Percentiles rank a stretch among this genome's conserved stretches.
phyloP scores from a whole-genome alignment of 2,329 filamentous ascomycete species.

The Botrytis fabae region DNA sequence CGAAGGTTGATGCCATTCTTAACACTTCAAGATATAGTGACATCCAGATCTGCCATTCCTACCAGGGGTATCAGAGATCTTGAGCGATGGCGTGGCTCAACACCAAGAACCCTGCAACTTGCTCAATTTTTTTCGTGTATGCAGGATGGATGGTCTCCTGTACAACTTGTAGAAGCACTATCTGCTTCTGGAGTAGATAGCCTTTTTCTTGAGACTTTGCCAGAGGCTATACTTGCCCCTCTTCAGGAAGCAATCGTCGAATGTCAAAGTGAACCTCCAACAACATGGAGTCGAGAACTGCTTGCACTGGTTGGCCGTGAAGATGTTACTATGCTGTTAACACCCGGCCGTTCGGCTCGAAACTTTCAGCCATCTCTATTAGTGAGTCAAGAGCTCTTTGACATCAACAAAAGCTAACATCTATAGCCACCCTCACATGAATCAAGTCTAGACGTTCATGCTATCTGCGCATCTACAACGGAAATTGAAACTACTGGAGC shows the following conservation, averaged over 20 bases:
- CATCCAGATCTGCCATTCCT: conserved; percentile 33
- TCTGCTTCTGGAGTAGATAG: conserved; percentile 66
- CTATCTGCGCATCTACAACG: conserved; percentile 65
- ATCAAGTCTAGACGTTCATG: conserved; percentile 71
- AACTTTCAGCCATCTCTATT: conserved; percentile 34
- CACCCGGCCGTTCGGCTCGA: conserved; percentile 45
- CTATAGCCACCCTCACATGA: conserved; percentile 60
- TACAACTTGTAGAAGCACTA: conserved; percentile 73
- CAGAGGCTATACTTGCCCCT: conserved; percentile 78
- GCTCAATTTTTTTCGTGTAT: conserved; percentile 64
- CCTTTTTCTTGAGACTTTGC: conserved; percentile 75
- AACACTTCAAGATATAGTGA: conserved; percentile 51
- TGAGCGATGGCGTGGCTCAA: conserved; percentile 39
- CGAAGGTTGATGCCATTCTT: conserved; percentile 46
- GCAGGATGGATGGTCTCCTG: conserved; percentile 51
- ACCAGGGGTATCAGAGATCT: conserved; percentile 25
- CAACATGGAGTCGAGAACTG: conserved; percentile 70
- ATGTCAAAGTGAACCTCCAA: conserved; percentile 80
- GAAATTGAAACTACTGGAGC: conserved; percentile 61
- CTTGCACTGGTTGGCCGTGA: conserved; percentile 77
- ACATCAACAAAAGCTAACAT: conserved; percentile 26
- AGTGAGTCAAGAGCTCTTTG: conserved; percentile 26
- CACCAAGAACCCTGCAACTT: conserved; percentile 71
- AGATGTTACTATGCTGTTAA: conserved; percentile 71
- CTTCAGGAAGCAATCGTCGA: conserved; percentile 81